These are phyloP conservation scores for Lepidium aucheri DNA, from an alignment of 345 rosid species.

Conservation along the genomic window DNA sequence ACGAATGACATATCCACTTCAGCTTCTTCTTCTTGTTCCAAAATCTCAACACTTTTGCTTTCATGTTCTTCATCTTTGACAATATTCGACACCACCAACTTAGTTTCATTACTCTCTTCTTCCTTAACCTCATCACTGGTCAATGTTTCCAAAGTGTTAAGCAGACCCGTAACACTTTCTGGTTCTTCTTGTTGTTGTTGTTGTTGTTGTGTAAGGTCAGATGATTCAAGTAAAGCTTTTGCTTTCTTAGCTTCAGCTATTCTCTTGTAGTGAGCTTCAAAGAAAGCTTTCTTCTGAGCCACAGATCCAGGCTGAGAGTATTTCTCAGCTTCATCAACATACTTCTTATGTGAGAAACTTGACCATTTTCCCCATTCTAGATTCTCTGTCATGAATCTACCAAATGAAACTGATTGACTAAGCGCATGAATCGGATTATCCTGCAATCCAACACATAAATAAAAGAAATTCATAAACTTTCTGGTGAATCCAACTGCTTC, in stretches of 20 bases:
- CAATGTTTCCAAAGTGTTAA: constrained; percentile 24
- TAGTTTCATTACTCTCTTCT: background rate
- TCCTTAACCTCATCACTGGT: constrained; percentile 16
- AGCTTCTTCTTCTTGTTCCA: constrained; percentile 7
- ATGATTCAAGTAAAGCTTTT: constrained; percentile 22
- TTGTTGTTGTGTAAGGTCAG: background rate
- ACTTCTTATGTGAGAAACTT: constrained; percentile 59
- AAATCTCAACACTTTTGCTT: background rate
- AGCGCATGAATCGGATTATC: constrained; percentile 54
- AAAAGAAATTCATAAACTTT: background rate
- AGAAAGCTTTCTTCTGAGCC: constrained; percentile 80
- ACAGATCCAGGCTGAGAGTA: constrained; percentile 71
- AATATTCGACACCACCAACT: constrained; percentile 4
- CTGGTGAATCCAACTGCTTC: background rate
- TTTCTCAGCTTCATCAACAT: constrained; percentile 75
- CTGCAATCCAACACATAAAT: constrained; percentile 28
- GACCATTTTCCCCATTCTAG: constrained; percentile 97
- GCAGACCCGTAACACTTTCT: constrained; percentile 10
- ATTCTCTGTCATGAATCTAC: constrained; percentile 73
- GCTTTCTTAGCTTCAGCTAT: constrained; percentile 63
- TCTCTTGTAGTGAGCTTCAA: constrained; percentile 71
- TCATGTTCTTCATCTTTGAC: background rate
- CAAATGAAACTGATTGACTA: constrained; percentile 78
- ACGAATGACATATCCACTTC: background rate
- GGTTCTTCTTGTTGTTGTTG: too few relatives aligned